phyloP scores from a whole-genome alignment of 495 filamentous ascomycete species.

The Parathielavia appendiculata region DNA sequence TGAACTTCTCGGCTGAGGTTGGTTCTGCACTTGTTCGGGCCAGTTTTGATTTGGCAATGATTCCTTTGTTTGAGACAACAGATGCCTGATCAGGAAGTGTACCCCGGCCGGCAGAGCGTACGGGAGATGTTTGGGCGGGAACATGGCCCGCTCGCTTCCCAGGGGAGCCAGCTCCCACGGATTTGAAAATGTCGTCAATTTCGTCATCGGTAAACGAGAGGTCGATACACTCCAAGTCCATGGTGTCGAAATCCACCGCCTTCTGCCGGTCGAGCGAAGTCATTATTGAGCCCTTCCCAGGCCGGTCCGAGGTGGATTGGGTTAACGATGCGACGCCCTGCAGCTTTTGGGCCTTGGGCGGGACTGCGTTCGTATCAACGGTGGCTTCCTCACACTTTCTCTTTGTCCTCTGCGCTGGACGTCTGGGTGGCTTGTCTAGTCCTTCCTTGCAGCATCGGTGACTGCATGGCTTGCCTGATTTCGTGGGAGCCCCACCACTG shows the following conservation, averaged over 20 bases:
- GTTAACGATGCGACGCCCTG: background rate
- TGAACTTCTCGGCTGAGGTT: too few species aligned
- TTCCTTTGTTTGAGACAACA: too few species aligned
- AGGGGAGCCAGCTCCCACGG: background rate
- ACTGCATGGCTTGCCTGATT: conserved; percentile 41
- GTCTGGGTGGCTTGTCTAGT: conserved; percentile 68
- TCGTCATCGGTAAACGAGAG: conserved; percentile 26
- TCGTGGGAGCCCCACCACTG: conserved; percentile 62
- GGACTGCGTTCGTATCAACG: background rate
- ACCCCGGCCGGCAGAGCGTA: too few species aligned
- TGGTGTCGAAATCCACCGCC: conserved; percentile 2
- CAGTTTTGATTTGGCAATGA: too few species aligned
- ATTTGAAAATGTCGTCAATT: background rate
- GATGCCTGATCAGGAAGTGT: too few species aligned
- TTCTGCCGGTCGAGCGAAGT: conserved; percentile 8
- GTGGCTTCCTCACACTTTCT: conserved; percentile 13
- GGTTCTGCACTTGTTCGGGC: too few species aligned
- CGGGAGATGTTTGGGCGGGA: background rate
- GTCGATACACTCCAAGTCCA: conserved; percentile 38
- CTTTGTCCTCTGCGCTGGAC: conserved; percentile 37
- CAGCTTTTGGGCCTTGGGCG: conserved; percentile 1
- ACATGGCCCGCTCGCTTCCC: background rate
- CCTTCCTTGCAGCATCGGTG: conserved; percentile 90
- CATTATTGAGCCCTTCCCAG: background rate
- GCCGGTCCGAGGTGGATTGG: background rate